Conservation (phyloP, 176 grass and related monocot genomes). For the Zea luxurians region DNA sequence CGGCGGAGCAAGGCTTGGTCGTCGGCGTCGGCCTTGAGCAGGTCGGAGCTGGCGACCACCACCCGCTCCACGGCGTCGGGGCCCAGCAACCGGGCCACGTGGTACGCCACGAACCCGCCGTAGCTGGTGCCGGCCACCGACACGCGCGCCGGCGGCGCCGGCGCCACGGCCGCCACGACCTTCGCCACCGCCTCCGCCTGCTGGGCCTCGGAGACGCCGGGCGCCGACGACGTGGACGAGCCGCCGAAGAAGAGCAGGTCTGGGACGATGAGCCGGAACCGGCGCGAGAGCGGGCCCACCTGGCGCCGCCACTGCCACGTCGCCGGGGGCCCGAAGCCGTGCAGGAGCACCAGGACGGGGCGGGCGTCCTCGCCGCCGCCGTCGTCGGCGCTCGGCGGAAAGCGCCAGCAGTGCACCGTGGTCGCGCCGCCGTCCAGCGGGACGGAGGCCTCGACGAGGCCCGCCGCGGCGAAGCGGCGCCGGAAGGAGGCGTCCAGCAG, state of each 20-base stretch:
- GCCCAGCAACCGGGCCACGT: constrained; percentile 61
- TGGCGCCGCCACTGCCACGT: constrained; percentile 78
- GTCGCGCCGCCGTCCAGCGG: constrained; percentile 61
- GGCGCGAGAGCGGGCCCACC: constrained; percentile 53
- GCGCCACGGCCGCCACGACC: constrained; percentile 42
- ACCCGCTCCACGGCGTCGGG: constrained; percentile 41
- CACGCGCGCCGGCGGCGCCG: not conserved
- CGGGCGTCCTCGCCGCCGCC: not conserved
- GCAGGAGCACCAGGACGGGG: constrained; percentile 75
- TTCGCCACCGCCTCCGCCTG: constrained; percentile 62
- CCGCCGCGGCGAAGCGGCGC: constrained; percentile 52
- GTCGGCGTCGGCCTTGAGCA: constrained; percentile 72
- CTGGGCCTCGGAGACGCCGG: constrained; percentile 52
- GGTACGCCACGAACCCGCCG: constrained; percentile 83
- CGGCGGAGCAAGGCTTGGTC: constrained; percentile 50
- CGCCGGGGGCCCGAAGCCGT: constrained; percentile 67
- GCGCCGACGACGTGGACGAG: constrained; percentile 39
- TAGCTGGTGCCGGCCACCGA: constrained; percentile 78
- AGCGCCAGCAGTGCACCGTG: constrained; percentile 57
- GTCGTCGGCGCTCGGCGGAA: not conserved
- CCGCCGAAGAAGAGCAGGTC: constrained; percentile 91
- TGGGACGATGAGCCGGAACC: constrained; percentile 75
- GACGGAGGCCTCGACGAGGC: constrained; percentile 50
- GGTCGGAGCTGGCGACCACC: constrained; percentile 80
- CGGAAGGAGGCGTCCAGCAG: constrained; percentile 56